These are phyloP conservation scores for Gaeumannomyces sp. DNA, from an alignment of 2,329 filamentous ascomycete genomes.

Conservation along the genomic window DNA sequence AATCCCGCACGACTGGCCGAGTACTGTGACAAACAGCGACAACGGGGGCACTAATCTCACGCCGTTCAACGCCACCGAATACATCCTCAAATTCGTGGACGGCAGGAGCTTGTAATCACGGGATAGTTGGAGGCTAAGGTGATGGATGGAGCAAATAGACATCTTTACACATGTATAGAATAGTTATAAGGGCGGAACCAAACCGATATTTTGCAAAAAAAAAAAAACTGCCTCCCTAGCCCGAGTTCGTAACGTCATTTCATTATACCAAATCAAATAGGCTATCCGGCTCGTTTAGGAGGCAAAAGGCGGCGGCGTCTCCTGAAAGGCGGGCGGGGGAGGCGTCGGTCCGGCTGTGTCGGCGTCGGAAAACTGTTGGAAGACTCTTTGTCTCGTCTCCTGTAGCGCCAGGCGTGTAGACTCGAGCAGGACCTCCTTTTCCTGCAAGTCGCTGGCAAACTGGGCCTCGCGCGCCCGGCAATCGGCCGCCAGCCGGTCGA, in stretches of 20 bases:
- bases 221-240: background rate
- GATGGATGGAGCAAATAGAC: background rate
- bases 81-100: conserved; percentile 3
- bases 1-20: conserved; percentile 9
- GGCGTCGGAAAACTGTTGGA: conserved; percentile 21
- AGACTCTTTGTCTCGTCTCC: conserved; percentile 35
- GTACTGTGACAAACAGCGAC: conserved; percentile 5
- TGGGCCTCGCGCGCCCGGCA: conserved; percentile 25
- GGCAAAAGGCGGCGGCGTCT: background rate
- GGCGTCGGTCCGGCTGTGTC: background rate
- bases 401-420: conserved; percentile 34
- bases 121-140: too few species aligned
- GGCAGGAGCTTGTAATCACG: background rate
- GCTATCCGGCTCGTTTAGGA: background rate
- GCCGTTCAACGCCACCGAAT: conserved; percentile 7
- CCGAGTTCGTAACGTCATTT: background rate
- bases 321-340: background rate
- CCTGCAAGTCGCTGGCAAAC: conserved; percentile 26
- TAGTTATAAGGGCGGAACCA: background rate
- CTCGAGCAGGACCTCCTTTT: conserved; percentile 24
- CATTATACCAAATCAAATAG: background rate
- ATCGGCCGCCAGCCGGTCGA: conserved; percentile 25
- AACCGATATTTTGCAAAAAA: background rate
- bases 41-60: background rate
- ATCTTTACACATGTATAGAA: too few species aligned